Evolutionary conservation across 345 rosid genomes (phyloP), one percentile per base, ranked within the genome.

Genomic region (Angophora floribunda): DNA sequence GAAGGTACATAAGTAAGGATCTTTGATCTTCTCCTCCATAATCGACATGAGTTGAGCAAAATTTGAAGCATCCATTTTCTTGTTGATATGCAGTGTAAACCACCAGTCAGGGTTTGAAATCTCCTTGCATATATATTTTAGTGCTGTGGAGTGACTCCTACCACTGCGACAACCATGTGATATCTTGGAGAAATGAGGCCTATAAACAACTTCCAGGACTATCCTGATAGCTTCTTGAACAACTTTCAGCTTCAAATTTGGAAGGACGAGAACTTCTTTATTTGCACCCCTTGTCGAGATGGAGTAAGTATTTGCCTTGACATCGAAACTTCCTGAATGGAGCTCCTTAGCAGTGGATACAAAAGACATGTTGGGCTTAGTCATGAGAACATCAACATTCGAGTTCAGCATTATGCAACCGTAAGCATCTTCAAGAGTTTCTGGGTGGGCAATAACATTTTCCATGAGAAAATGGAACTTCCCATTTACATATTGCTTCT

Each of bases 141-240:
- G 87, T 49, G 99, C 96, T 14, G 98, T 87, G 32, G 82, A 92
- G 78, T 92, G 95, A 19, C 97, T 97, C 86, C 98, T 94, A 88
- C 98, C 98, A 45, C 95, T 97, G 87, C 99, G 95, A 85, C 99
- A 96, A 88, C 99, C 97, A 94, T 96, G 99, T 28, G 99, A 97
- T 89, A 96, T 93, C 92, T 94, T 96, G 36, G 97, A 95, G 86
- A 96, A 96, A 51, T 94, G 92, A 80, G 99, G 99, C 92, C 85
- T 91, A 87, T 96, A 96, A 88, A 95, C 94, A 70, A 96, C 94
- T 92, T 96, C 99, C 93, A 97, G 89, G 44, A 89, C 94, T 87
- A 96, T 93, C 89, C 98, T 93, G 51, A 97, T 90, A 85, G 99
- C 99, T 90, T 97, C 99, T 92, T 96, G 98, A 88, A 96, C 90